These are phyloP conservation scores for Suillus weaverae DNA, from an alignment of 768 basidiomycete genomes.

Conservation along the genomic window DNA sequence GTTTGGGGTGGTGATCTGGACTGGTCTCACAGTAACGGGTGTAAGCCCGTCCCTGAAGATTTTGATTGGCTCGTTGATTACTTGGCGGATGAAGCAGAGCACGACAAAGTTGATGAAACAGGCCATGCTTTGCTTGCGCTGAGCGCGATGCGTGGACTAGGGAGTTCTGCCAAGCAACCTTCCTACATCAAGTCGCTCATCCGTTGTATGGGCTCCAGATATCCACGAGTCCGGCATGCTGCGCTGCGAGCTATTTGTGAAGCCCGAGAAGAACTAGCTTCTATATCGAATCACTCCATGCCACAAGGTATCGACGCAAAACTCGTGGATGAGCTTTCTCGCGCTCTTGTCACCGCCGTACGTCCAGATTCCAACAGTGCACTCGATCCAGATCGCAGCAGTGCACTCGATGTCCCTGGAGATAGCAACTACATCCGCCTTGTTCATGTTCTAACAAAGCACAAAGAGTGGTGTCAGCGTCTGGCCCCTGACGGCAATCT, in stretches of 20 bases:
- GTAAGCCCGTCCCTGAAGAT: neutral
- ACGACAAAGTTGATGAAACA: neutral
- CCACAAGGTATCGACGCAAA: neutral
- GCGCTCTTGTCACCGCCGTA: neutral
- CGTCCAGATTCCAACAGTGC: neutral
- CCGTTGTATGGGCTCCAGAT: neutral
- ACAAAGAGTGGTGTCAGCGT: too few species aligned
- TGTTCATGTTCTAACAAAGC: too few species aligned
- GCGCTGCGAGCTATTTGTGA: neutral
- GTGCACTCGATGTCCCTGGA: too few species aligned
- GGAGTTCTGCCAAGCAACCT: neutral
- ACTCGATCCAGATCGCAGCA: too few species aligned
- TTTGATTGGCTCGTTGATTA: neutral
- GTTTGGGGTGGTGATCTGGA: neutral
- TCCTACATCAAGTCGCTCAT: neutral
- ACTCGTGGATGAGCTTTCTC: neutral
- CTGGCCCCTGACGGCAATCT: too few species aligned
- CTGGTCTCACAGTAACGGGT: neutral
- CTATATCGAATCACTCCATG: neutral
- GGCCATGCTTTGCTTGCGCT: neutral
- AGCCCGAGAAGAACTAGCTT: neutral
- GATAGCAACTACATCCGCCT: too few species aligned
- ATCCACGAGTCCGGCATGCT: neutral
- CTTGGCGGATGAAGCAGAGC: neutral
- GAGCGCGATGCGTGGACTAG: neutral